Evolutionary conservation across 345 rosid species (phyloP), one percentile per base, ranked within the genome.

Genomic region (Reutealis trisperma): DNA sequence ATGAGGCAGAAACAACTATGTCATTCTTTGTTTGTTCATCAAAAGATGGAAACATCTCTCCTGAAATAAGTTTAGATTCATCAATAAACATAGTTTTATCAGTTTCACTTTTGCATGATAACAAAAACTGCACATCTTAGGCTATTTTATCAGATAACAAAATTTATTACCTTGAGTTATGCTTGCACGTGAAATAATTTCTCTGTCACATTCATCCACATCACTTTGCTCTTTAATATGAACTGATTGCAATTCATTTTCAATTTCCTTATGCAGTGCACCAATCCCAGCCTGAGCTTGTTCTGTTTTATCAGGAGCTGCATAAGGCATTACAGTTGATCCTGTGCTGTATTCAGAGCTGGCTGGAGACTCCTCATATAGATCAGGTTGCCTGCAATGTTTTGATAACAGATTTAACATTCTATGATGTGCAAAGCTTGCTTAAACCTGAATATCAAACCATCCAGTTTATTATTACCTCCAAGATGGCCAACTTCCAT

Each of bases 271-370:
- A 25, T 85, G 83, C 41, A 77, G 51, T 78, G 83, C 70, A 79
- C 77, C 83, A 63, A 81, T 71, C 73, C 85, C 89, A 72, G 81
- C 66, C 79, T 82, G 83, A 70, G 75, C 76, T 79, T 87, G 87
- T 69, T 87, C 88, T 67, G 77, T 80, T 79, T 75, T 81, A 59
- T 88, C 93, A 78, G 77, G 83, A 59, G 80, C 82, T 42, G 75
- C 57, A 77, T 75, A 80, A 51, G 82, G 79, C 84, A 87, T 73
- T 30, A 82, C 60, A 59, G 91, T 91, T 74, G 98, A 96, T 71
- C 97, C 98, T 78, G 97, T 89, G 72, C 98, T 96, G 64, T 89
- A 89, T 51, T 90, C 97, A 54, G 98, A 96, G 83, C 96, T 96
- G 76, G 90, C 91, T 59, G 97, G 93, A 79, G 99, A 88, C 47